These are phyloP conservation scores for Boletus pseudo-olivaceus DNA, from an alignment of 768 basidiomycete species.

Conservation along the genomic window DNA sequence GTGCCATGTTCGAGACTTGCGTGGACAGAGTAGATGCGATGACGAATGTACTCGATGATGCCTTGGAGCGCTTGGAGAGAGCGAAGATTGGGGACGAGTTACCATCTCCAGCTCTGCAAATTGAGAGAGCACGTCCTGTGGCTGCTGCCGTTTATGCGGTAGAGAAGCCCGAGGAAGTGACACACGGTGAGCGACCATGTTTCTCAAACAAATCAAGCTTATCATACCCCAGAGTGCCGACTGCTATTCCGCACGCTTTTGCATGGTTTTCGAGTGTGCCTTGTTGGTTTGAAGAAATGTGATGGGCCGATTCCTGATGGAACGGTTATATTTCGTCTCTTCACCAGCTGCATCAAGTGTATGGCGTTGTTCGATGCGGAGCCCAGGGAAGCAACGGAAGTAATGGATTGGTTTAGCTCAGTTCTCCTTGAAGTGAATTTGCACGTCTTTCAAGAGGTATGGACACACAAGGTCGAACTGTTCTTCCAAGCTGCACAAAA, in stretches of 20 bases:
- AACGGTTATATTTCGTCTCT: constrained; percentile 81
- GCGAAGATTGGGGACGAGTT: constrained; percentile 38
- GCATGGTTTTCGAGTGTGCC: constrained; percentile 80
- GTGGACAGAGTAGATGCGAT: constrained; percentile 84
- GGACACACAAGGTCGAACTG: constrained; percentile 89
- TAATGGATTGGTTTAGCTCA: constrained; percentile 75
- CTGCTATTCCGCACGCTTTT: constrained; percentile 84
- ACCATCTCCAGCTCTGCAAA: constrained; percentile 54
- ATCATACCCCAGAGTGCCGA: constrained; percentile 61
- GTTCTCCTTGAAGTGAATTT: constrained; percentile 80
- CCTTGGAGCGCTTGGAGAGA: constrained; percentile 47
- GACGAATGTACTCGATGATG: constrained; percentile 51
- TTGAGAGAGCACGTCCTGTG: constrained; percentile 86
- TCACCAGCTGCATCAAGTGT: constrained; percentile 79
- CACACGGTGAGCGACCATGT: constrained; percentile 56
- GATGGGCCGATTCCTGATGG: constrained; percentile 81
- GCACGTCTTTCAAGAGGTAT: constrained; percentile 94
- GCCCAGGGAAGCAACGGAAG: constrained; percentile 68
- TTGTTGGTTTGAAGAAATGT: constrained; percentile 73
- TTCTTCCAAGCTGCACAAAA: constrained; percentile 80
- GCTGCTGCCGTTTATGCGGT: constrained; percentile 70
- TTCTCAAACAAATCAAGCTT: constrained; percentile 1
- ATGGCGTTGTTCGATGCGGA: constrained; percentile 80
- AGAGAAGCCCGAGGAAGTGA: constrained; percentile 79
- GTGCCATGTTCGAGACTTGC: constrained; percentile 75